Base-by-base conservation (phyloP, 768 basidiomycete species). In the Hericium alpestre region DNA sequence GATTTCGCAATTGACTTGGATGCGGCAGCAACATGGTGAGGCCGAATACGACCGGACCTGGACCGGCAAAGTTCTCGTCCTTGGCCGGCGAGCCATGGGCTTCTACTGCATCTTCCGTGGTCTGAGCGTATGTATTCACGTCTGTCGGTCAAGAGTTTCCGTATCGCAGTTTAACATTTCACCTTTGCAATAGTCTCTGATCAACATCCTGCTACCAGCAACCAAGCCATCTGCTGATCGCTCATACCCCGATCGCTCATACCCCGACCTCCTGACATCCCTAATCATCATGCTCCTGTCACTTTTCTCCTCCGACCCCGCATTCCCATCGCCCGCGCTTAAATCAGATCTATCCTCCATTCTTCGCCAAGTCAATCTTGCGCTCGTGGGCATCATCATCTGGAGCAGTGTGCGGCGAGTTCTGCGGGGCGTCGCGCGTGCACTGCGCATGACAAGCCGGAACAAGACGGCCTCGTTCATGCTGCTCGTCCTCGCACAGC, bases 361-460 rank as follows among this genome's bases (percentile, higher is more conserved):
- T 53, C 77, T 78, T 15, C 72, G 78, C 20, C 80, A 82, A 60
- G 73, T 79, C 25, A 88, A 87, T 65, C 73, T 92, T 8, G 71
- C 74, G 1, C 75, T 93, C 13, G 86, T 91, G 27, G 90, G 90
- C 13, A 70, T 81, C 50, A 87, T 93, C 65, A 86, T 93, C 57
- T 63, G 88, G 16, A 83, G 78, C 50, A 88, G 84, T 58, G 78
- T 93, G 38, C 74, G 87, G 37, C 72, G 81, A 3, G 86, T 92
- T 4, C 70, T 93, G 61, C 72, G 75, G 16, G 84, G 84, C 12
- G 88, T 84, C 22, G 81, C 84, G 0, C 72, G 81, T 63, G 86
- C 79, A 56, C 58, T 74, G 64, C 32, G 51, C 16, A 38, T 79
- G 78, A 55, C 79, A 87, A 16, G 82, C 62, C 76, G 81, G 38